Evolutionary conservation across 73 alveolate species (phyloP), one percentile per base, ranked within the genome.

Genomic region (Tetrahymena malaccensis): DNA sequence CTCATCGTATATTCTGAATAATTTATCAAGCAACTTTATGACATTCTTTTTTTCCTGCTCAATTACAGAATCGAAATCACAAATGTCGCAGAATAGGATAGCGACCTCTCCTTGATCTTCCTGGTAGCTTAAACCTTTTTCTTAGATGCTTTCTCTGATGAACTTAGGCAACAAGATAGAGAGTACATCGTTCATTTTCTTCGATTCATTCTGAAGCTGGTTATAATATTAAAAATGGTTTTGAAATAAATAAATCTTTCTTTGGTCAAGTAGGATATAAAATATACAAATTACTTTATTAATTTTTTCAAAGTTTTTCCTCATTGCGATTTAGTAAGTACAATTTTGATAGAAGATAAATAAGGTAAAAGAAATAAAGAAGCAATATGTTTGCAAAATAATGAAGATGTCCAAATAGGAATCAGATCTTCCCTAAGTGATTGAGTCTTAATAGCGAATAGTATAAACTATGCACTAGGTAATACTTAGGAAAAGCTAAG

Each of bases 101-200:
- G 98, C 96, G 22, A 96, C 98, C 43, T 95, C 97, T 22, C 96
- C 96, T 70, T 96, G 95, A 55, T 95, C 84, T 83, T 96, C 98
- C n/a, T 94, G 85, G 8, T 70, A 70, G 37, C 40, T 70, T 25
- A 70, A 40, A 25, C 96, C 97, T 94, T 95, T 93, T 43, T 94
- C 97, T 83, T 96, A 94, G 15, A 96, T 95, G 44, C 96, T 94
- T 43, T 93, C 97, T 85, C 96, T 94, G 21, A 96, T 95, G 35
- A 96, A 94, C 50, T 96, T 95, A 16, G 97, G 97, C 35, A 96
- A 93, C 43, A 96, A 85, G 85, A 96, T 94, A 2, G 96, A 43
- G 27, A 96, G 94, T 4, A 96, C 96, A 44, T 96, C 94, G 10
- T 89, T 85, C 97, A 95, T 95, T 44, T 93, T 44, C 13, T 94